Base-by-base conservation (phyloP, 1,139 yeast species). In the Hyphopichia burtonii region DNA sequence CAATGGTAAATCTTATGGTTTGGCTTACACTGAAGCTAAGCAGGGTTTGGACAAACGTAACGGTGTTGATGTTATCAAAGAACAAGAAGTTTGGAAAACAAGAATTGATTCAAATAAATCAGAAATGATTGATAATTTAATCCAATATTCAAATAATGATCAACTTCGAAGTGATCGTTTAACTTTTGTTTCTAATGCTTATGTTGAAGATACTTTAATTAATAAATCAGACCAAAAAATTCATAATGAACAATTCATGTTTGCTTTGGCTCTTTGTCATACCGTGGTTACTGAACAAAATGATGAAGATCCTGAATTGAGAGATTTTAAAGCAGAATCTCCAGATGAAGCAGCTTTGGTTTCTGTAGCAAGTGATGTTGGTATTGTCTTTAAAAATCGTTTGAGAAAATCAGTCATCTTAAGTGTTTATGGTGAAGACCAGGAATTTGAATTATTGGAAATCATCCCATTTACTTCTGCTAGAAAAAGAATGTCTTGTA, bases 261-360 rank as follows among this genome's bases (percentile, higher is more conserved):
- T 86, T 39, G 90, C 94, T 0, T 73, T 93, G 44, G 93, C 97
- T 0, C 69, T 93, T 32, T 93, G 99, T 63, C 97, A 93, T 61
- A 86, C 96, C 30, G 98, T 90, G 9, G 77, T 93, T 40, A 86
- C 96, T 11, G 98, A 76, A 43, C 71, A 74, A 33, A 79, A 78
- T 44, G 72, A 71, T 11, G 69, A 72, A 37, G 86, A 87, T 20
- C 82, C 80, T 0, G 72, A 68, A 36, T 64, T 84, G 40, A 56
- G 70, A 41, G 71, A 67, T 38, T 80, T 88, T 59, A 88, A 90
- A 59, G 98, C 99, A 0, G 98, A 93, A 63, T 86, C 96, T n/a
- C 99, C 99, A 1, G 99, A 93, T 68, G 99, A 93, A 65, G 94
- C 96, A 33, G 98, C 99, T 0, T 77, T 93, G 45, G 99, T 93